phyloP scores from a whole-genome alignment of 176 grass and related monocot species.

The Juncus inflexus region DNA sequence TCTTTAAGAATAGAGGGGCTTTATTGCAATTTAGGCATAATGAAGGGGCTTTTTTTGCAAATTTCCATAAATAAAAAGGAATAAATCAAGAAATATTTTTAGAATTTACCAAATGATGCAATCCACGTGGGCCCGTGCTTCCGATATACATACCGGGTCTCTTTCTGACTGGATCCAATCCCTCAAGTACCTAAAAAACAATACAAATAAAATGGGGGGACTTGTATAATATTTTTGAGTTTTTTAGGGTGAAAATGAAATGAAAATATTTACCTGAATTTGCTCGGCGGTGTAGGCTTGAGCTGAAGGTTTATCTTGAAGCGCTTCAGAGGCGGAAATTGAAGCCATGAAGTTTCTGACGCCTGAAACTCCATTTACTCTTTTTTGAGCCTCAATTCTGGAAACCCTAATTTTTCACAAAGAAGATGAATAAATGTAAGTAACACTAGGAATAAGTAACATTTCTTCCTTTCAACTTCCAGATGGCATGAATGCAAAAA shows the following conservation, averaged over 20 bases:
- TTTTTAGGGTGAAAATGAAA: neutral
- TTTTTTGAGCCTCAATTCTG: constrained; percentile 9
- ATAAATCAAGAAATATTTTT: constrained; percentile 11
- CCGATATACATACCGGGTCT: constrained; percentile 99
- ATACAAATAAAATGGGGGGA: constrained; percentile 23
- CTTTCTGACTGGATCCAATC: constrained; percentile 88
- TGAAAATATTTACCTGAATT: constrained; percentile 60
- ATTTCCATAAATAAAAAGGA: constrained; percentile 1
- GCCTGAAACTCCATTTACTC: constrained; percentile 19
- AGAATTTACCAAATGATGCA: constrained; percentile 84
- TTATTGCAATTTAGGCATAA: neutral
- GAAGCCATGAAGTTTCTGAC: constrained; percentile 75
- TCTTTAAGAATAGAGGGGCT: neutral
- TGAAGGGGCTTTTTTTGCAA: neutral
- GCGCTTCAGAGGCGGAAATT: constrained; percentile 46
- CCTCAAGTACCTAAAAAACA: constrained; percentile 76
- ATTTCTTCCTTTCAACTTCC: no score
- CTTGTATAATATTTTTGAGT: neutral
- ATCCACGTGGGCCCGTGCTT: constrained; percentile 87
- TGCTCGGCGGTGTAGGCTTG: constrained; percentile 72
- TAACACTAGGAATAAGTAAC: no score
- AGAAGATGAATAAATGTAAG: neutral
- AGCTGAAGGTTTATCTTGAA: constrained; percentile 47
- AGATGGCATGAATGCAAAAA: no score
- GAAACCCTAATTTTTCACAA: constrained; percentile 11